These are phyloP conservation scores for Micromonas pusilla DNA, from an alignment of 139 green algal genomes.

Conservation along the genomic window DNA sequence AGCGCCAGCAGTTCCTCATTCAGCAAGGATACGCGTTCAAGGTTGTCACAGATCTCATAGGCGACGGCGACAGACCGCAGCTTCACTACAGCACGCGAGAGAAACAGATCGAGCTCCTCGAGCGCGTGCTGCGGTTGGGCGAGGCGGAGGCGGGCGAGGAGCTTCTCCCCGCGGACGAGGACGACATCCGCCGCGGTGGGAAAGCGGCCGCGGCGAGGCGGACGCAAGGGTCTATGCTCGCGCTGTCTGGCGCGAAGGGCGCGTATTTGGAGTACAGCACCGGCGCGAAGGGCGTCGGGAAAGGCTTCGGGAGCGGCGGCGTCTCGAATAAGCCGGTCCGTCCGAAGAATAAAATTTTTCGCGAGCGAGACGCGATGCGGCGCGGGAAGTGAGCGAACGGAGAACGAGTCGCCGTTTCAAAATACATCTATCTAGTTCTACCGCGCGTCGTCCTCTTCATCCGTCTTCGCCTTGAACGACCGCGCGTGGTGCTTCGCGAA, in stretches of 20 bases:
- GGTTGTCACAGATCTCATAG: slow-evolving; percentile 47
- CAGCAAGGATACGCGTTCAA: slow-evolving; percentile 98
- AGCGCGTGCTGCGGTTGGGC: slow-evolving; percentile 54
- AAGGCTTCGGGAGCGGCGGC: background rate
- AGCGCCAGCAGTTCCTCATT: slow-evolving; percentile 98
- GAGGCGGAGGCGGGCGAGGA: slow-evolving; percentile 65
- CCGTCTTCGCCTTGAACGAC: too few relatives aligned
- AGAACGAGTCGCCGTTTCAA: too few relatives aligned
- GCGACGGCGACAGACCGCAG: slow-evolving; percentile 25
- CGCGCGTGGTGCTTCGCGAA: too few relatives aligned
- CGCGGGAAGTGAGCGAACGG: background rate
- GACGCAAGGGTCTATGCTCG: slow-evolving; percentile 53
- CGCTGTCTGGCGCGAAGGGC: slow-evolving; percentile 67
- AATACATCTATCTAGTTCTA: too few relatives aligned
- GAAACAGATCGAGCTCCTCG: slow-evolving; percentile 71
- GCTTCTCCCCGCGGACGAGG: slow-evolving; percentile 43
- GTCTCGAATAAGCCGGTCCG: too few relatives aligned
- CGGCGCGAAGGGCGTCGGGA: background rate
- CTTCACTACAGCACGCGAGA: slow-evolving; percentile 44
- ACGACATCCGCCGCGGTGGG: slow-evolving; percentile 33
- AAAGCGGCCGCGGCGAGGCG: slow-evolving; percentile 38
- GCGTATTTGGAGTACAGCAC: slow-evolving; percentile 40
- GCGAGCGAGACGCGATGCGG: slow-evolving; percentile 12
- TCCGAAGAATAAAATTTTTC: slow-evolving; percentile 3
- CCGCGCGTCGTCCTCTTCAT: too few relatives aligned